phyloP scores from a whole-genome alignment of 2,329 filamentous ascomycete genomes.

The Fusarium mundagurra region DNA sequence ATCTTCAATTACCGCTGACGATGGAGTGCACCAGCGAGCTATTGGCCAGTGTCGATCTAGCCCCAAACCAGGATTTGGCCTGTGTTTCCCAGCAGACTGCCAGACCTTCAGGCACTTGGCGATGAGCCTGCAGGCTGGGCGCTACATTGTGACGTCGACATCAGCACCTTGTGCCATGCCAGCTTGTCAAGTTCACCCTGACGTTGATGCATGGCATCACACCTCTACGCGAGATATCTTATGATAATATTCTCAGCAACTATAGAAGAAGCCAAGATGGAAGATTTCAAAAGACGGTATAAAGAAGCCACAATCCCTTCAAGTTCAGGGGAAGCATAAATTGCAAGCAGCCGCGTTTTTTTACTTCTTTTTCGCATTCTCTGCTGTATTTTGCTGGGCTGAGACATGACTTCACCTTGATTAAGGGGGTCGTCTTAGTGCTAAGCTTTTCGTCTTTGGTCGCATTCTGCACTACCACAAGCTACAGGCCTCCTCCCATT shows the following conservation, averaged over 20 bases:
- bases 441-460: conserved; percentile 21
- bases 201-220: conserved; percentile 17
- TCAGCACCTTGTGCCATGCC: conserved; percentile 28
- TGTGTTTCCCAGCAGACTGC: conserved; percentile 9
- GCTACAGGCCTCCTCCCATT: conserved; percentile 16
- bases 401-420: conserved; percentile 46
- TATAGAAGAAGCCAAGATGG: neutral
- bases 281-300: neutral
- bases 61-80: conserved; percentile 32
- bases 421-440: conserved; percentile 32
- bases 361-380: conserved; percentile 1
- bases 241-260: neutral
- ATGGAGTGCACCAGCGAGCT: neutral
- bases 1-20: conserved; percentile 21
- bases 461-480: neutral
- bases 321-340: neutral
- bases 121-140: conserved; percentile 25
- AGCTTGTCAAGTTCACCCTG: conserved; percentile 20
- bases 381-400: conserved; percentile 16
- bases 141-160: conserved; percentile 39
- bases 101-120: conserved; percentile 39
- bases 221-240: neutral
- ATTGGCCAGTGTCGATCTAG: conserved; percentile 28
- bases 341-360: neutral
- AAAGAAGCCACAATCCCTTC: neutral